Evolutionary conservation across 2,329 filamentous ascomycete genomes (phyloP).

Genomic region (Fusarium tjaetaba): DNA sequence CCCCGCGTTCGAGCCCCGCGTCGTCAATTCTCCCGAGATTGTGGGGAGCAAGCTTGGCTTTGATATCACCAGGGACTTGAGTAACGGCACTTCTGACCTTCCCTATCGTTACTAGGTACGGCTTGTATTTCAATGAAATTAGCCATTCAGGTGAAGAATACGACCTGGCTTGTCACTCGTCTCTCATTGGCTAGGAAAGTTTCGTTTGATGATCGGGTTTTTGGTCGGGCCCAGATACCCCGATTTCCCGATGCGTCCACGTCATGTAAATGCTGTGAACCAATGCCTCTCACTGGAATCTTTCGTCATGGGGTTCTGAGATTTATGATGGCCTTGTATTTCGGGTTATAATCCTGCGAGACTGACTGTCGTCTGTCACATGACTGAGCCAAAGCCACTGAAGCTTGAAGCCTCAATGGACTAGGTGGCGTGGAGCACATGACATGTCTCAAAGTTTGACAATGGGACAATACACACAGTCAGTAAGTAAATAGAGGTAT

Average conservation of each 20-base stretch:
- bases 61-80: not conserved
- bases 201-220: not conserved
- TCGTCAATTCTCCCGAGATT: not conserved
- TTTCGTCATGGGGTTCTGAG: not conserved
- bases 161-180: accelerated
- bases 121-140: not conserved
- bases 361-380: not conserved
- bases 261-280: not conserved
- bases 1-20: not conserved
- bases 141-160: accelerated
- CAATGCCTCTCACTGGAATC: accelerated
- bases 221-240: not conserved
- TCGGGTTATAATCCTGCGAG: not conserved
- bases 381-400: not conserved
- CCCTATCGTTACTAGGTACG: not conserved
- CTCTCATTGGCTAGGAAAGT: not conserved
- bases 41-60: not conserved
- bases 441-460: not conserved
- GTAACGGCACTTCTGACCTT: not conserved
- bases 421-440: not conserved
- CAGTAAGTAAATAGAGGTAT: not conserved
- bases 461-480: too few relatives aligned
- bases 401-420: not conserved
- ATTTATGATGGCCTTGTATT: accelerated
- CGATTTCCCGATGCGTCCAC: slow-evolving; percentile 3